Percentiles rank a stretch among this genome's conserved stretches.
Evolutionary conservation across 2,329 filamentous ascomycete genomes (phyloP).

Genomic region (Fusarium zealandicum): DNA sequence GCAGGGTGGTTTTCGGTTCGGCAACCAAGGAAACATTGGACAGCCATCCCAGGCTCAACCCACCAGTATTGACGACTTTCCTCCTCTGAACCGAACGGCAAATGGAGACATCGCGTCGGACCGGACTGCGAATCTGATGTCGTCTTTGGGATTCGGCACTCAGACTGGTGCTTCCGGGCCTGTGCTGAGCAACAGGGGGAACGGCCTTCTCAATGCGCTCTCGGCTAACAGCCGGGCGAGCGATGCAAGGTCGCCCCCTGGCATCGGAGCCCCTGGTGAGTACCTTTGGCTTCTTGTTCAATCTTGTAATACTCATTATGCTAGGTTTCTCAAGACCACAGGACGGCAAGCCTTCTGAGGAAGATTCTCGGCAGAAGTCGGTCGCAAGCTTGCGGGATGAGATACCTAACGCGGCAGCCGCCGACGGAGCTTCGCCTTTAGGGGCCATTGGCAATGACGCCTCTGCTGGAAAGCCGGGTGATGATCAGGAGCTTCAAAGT

Average conservation of each 20-base stretch:
- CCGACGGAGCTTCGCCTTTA: constrained; percentile 51
- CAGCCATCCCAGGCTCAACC: constrained; percentile 57
- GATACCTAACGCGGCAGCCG: constrained; percentile 45
- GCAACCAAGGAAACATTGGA: constrained; percentile 53
- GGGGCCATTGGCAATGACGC: constrained; percentile 58
- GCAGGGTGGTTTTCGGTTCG: constrained; percentile 63
- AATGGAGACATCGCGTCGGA: constrained; percentile 67
- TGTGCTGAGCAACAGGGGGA: constrained; percentile 58
- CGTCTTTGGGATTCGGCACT: constrained; percentile 60
- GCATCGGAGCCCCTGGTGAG: constrained; percentile 49
- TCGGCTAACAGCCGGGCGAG: constrained; percentile 63
- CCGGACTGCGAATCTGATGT: constrained; percentile 59
- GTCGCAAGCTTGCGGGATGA: constrained; percentile 52
- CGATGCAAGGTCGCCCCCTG: constrained; percentile 59
- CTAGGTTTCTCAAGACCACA: constrained; percentile 50
- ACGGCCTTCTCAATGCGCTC: constrained; percentile 70
- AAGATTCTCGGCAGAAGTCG: constrained; percentile 56
- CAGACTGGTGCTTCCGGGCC: constrained; percentile 50
- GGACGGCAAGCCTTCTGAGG: constrained; percentile 53
- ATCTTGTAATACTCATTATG: constrained; percentile 34
- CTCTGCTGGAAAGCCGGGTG: constrained; percentile 50
- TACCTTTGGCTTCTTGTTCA: not conserved
- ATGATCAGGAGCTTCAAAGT: constrained; percentile 51
- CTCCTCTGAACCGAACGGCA: constrained; percentile 64
- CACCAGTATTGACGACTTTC: constrained; percentile 66